Percentiles rank a stretch among this genome's conserved stretches.
These are phyloP conservation scores for Theobroma grandiflorum DNA, from an alignment of 441 rosid genomes.

Conservation along the genomic window DNA sequence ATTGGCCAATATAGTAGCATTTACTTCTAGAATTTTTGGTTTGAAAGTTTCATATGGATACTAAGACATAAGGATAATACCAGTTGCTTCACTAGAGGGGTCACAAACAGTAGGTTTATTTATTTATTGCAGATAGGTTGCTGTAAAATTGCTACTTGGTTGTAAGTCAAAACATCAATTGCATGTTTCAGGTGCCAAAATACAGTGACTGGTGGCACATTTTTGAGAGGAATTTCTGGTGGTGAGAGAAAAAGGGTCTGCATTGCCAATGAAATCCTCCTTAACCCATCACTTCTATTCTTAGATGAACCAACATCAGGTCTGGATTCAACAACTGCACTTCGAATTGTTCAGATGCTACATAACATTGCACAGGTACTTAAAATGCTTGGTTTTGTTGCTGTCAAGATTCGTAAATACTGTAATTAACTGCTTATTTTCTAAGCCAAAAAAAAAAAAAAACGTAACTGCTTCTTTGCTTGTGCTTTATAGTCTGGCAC, in stretches of 20 bases:
- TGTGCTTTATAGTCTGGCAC: constrained; percentile 30
- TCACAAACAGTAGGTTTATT: neutral
- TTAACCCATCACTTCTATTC: constrained; percentile 49
- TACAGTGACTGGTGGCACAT: constrained; percentile 34
- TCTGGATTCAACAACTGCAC: constrained; percentile 41
- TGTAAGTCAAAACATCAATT: neutral
- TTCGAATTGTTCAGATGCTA: constrained; percentile 31
- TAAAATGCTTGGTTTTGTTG: constrained; percentile 1
- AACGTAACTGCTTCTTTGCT: neutral
- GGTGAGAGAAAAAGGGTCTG: constrained; percentile 53
- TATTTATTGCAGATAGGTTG: neutral
- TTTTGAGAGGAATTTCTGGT: constrained; percentile 47
- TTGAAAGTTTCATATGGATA: neutral
- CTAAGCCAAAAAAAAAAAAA: too few relatives aligned
- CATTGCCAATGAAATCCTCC: constrained; percentile 47
- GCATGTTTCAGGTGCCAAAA: constrained; percentile 39
- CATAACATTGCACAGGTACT: constrained; percentile 36
- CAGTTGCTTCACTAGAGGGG: constrained; percentile 7
- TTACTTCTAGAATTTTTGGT: neutral
- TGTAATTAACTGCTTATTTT: neutral
- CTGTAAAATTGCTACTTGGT: neutral
- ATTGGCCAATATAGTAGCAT: neutral
- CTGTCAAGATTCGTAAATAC: neutral
- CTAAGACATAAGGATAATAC: neutral
- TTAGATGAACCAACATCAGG: constrained; percentile 56